Base-by-base conservation (phyloP, 805 yeast genomes). In the Cyberlindnera veronae region DNA sequence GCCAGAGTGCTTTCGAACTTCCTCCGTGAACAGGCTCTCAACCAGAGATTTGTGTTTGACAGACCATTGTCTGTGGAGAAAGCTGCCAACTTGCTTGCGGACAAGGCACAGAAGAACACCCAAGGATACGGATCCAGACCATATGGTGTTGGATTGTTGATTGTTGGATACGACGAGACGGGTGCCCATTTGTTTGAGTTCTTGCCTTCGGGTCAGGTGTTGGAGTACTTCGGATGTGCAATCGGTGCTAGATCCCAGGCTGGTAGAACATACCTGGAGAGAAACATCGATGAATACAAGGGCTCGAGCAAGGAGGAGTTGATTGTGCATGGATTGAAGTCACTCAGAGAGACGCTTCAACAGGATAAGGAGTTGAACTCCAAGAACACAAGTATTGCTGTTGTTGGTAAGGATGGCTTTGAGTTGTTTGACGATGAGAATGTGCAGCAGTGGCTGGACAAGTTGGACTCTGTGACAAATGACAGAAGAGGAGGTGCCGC, bases 241-340 rank as follows among this genome's bases (percentile, higher is more conserved):
- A 88, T 93, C 57, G 99, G 99, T 34, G 98, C 99, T 9, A 78
- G 99, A 60, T 91, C 98, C 3, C 99, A 93, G 67, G 98, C 98
- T 36, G 97, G 96, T 13, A 80, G 95, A 68, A 93, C 99, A 3
- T 93, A 88, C 54, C 69, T 93, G 60, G 99, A 93, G 66, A 81
- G 96, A 60, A 82, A 83, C 51, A 72, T 81, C 58, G 88, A 85
- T 27, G 69, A 71, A 22, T 85, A 87, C 51, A 72, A 74, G 39
- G 68, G 79, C 7, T 68, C 76, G 11, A 68, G 74, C 28, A 66
- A 79, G 30, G 95, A 88, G 54, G 81, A 85, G 53, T 76, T 93
- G 50, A 79, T 93, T 45, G 79, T 82, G 31, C 89, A 81, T 54
- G 98, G 95, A 4, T 80, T 93, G 53, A 81, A 81, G 51, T 95